Conservation (phyloP, 306 rosid species). For the Mimosa pudica region DNA sequence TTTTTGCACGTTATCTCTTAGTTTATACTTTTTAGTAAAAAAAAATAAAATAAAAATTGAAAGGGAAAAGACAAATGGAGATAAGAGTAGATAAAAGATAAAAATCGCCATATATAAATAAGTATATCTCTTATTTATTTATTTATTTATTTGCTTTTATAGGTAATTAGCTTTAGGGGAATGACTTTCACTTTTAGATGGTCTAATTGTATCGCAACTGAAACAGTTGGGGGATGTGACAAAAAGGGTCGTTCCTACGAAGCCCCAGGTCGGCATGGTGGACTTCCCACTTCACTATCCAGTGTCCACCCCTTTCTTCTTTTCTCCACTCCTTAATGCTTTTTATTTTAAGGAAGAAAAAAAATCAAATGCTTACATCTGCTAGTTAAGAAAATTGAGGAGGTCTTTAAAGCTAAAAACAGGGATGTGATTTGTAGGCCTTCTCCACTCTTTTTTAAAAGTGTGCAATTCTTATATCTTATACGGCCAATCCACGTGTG, state of each 20-base stretch:
- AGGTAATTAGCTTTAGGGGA: conserved; percentile 28
- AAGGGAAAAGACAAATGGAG: conserved; percentile 19
- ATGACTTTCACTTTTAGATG: conserved; percentile 23
- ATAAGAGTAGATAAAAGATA: conserved; percentile 40
- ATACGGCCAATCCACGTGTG: neutral
- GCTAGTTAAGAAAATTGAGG: neutral
- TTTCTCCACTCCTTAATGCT: neutral
- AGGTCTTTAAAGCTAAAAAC: conserved; percentile 5
- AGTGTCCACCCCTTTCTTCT: neutral
- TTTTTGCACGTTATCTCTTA: conserved; percentile 7
- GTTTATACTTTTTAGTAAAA: neutral
- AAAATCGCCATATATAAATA: conserved; percentile 26
- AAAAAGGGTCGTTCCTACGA: conserved; percentile 64
- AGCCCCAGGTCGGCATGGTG: conserved; percentile 68
- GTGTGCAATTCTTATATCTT: neutral
- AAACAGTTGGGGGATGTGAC: conserved; percentile 70
- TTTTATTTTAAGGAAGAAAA: neutral
- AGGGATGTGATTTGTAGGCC: neutral
- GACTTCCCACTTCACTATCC: conserved; percentile 48
- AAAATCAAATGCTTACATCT: neutral
- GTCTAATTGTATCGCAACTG: conserved; percentile 48
- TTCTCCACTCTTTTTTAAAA: neutral
- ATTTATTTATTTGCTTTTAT: neutral
- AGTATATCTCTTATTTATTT: neutral
- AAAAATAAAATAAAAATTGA: neutral